A percentile compares a stretch with the other conserved stretches of the same genome.
These are phyloP conservation scores for Fusarium sp. DNA, from an alignment of 2,329 filamentous ascomycete species.

Conservation along the genomic window DNA sequence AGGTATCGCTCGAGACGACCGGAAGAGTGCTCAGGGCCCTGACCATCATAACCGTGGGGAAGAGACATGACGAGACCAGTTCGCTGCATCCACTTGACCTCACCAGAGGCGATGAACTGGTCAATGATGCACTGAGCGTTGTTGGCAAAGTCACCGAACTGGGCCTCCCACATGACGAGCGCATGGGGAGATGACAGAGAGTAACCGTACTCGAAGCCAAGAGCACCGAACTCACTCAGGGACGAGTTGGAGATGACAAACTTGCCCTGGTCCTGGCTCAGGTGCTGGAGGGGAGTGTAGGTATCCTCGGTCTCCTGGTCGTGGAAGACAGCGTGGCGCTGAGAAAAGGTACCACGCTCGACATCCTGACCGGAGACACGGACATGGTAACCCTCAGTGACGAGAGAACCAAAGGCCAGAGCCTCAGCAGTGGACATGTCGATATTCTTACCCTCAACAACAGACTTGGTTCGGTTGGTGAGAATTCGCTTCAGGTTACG, in stretches of 20 bases:
- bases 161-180: conserved; percentile 99
- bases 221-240: conserved; percentile 74
- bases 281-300: conserved; percentile 90
- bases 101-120: conserved; percentile 97
- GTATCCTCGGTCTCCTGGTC: conserved; percentile 95
- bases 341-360: conserved; percentile 98
- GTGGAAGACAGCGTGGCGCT: conserved; percentile 96
- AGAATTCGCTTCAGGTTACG: conserved; percentile 98
- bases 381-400: conserved; percentile 94
- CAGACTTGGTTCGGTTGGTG: conserved; percentile 87
- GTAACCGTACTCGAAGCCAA: conserved; percentile 99
- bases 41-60: conserved; percentile 97
- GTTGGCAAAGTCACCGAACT: conserved; percentile 99
- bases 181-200: conserved; percentile 96
- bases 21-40: conserved; percentile 98
- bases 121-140: conserved; percentile 99
- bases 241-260: conserved; percentile 99
- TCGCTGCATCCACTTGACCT: conserved; percentile 98
- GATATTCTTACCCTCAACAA: conserved; percentile 91
- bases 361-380: conserved; percentile 99
- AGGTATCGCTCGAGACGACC: conserved; percentile 97
- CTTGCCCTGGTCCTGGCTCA: conserved; percentile 91
- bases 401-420: conserved; percentile 91
- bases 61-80: conserved; percentile 96
- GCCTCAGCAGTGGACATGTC: conserved; percentile 98